These are phyloP conservation scores for Herpetomonas muscarum DNA, from an alignment of 208 protist species.

Conservation along the genomic window DNA sequence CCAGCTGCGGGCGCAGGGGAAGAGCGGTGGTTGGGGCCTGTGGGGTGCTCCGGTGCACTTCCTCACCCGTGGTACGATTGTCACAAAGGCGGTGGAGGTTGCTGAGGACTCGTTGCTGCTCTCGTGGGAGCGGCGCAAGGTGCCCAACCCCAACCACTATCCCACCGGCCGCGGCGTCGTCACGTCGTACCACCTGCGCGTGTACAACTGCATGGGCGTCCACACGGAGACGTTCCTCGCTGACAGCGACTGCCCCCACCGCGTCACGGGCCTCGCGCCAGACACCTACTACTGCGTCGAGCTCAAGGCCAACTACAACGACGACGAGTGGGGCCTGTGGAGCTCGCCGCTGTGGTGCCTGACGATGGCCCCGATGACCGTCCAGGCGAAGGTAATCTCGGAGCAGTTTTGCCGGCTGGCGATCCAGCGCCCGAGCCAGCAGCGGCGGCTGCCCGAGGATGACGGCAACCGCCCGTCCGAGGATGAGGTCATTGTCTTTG, in stretches of 20 bases:
- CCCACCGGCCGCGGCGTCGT: conserved; percentile 78
- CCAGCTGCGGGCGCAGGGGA: conserved; percentile 80
- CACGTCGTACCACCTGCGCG: conserved; percentile 87
- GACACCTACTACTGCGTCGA: conserved; percentile 91
- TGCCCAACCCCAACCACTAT: conserved; percentile 76
- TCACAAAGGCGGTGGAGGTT: conserved; percentile 80
- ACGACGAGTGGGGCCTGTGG: conserved; percentile 92
- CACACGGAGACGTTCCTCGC: conserved; percentile 82
- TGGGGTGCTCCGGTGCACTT: conserved; percentile 82
- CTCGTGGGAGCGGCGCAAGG: conserved; percentile 82
- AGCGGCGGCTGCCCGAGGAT: conserved; percentile 80
- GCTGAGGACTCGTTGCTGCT: conserved; percentile 86
- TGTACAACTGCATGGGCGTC: conserved; percentile 74
- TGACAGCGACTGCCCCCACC: conserved; percentile 87
- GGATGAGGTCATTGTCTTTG: conserved; percentile 69
- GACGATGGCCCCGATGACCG: conserved; percentile 85
- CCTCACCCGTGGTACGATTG: conserved; percentile 83
- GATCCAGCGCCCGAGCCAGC: conserved; percentile 61
- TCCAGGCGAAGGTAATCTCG: conserved; percentile 85
- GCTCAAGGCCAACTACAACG: conserved; percentile 92
- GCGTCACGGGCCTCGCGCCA: conserved; percentile 68
- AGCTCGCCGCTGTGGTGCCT: conserved; percentile 87
- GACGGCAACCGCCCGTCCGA: conserved; percentile 76
- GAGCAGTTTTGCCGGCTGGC: conserved; percentile 84
- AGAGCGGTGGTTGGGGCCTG: conserved; percentile 82